These are phyloP conservation scores for Toxicodendron radicans DNA, from an alignment of 345 rosid species.

Conservation along the genomic window DNA sequence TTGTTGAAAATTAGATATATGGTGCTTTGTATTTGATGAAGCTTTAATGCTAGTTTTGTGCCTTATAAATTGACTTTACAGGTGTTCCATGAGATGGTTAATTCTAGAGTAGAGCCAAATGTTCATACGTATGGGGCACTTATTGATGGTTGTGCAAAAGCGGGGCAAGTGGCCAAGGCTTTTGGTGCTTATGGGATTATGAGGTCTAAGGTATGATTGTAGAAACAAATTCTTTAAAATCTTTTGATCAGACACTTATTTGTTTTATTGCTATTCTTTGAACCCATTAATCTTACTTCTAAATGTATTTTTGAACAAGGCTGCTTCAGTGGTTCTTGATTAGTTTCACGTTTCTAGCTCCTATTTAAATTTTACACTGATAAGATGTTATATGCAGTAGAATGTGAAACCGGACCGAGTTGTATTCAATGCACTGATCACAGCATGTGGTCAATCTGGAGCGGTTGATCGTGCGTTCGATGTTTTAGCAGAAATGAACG, in stretches of 20 bases:
- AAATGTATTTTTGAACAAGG: conserved; percentile 5
- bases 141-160: conserved; percentile 96
- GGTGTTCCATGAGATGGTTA: conserved; percentile 96
- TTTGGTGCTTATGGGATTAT: conserved; percentile 98
- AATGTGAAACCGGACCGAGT: conserved; percentile 98
- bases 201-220: conserved; percentile 85
- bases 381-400: conserved; percentile 75
- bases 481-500: conserved; percentile 90
- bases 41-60: not conserved
- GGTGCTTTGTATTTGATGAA: not conserved
- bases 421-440: conserved; percentile 93
- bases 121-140: conserved; percentile 92
- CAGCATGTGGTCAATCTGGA: conserved; percentile 95
- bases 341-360: conserved; percentile 24
- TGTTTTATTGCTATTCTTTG: not conserved
- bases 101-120: conserved; percentile 90
- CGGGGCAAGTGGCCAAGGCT: conserved; percentile 95
- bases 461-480: conserved; percentile 99
- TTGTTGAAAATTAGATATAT: not conserved
- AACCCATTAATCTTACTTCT: conserved; percentile 9
- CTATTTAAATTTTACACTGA: conserved; percentile 37
- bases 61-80: conserved; percentile 26
- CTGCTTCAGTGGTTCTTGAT: conserved; percentile 12
- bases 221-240: not conserved
- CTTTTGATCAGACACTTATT: not conserved